Evolutionary conservation across 2,329 filamentous ascomycete species (phyloP), one percentile per base, ranked within the genome.

Genomic region (Trichoderma sp.): DNA sequence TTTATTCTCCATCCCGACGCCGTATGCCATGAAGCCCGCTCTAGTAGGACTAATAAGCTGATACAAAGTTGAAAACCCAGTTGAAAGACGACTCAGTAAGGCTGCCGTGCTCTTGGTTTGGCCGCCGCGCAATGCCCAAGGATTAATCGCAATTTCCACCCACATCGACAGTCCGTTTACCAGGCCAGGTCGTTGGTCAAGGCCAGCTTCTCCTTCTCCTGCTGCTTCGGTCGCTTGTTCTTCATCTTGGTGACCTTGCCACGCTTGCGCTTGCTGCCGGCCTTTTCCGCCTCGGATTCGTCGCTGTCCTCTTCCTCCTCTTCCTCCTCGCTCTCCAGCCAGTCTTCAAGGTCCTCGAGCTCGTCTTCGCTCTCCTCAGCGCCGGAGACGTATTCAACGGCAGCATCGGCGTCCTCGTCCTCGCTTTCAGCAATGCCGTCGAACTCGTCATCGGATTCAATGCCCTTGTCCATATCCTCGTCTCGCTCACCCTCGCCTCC

Each of bases 321-420:
- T 1, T 85, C 85, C 18, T 86, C 85, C 18, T 88, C 91, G 70
- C 89, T 93, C 74, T 90, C 94, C 60, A 97, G 84, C 95, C 95
- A 98, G 77, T 98, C 95, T 80, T 98, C 92, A 61, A 98, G 87
- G 76, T 94, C 91, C 65, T 86, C 89, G 24, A 93, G 82, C 73
- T 93, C 92, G 68, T 93, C 91, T 70, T 94, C 92, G 73, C 91
- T 91, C 77, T 92, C 93, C 58, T 94, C 94, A 68, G 97, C 82
- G 78, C 97, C 96, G 76, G 92, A 95, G 69, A 98, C 93, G 76
- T 97, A 98, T 83, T 98, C 94, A 58, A 98, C 91, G 70, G 91
- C 87, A 56, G 89, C 91, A 69, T 90, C 90, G 51, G 92, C 92
- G 77, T 94, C 91, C 55, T 90, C 87, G 70, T 86, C 86, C 63